Conservation (phyloP, 495 filamentous ascomycete genomes). For the Copromyces sp. region DNA sequence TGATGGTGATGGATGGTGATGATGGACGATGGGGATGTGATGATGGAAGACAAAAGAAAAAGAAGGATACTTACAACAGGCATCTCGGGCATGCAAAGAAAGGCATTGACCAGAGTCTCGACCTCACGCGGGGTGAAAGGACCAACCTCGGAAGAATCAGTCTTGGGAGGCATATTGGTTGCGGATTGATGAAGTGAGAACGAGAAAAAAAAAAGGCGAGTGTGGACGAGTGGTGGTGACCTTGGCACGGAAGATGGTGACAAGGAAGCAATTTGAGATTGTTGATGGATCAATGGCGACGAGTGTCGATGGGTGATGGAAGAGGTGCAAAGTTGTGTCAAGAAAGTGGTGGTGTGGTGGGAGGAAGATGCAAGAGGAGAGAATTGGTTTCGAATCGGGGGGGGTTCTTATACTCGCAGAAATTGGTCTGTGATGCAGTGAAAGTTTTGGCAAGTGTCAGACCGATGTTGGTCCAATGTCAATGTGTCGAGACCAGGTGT, state of each 20-base stretch:
- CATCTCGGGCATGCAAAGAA: slow-evolving; percentile 4
- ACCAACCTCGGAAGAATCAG: not conserved
- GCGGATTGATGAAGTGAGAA: not conserved
- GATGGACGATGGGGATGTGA: not conserved
- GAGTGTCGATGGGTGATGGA: not conserved
- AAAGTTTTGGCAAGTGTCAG: not conserved
- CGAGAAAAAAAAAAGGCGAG: not conserved
- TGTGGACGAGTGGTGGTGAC: not conserved
- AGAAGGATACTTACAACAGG: not conserved
- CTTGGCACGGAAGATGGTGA: not conserved
- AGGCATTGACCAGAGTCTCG: slow-evolving; percentile 3
- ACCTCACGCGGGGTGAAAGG: slow-evolving; percentile 4
- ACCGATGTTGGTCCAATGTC: not conserved
- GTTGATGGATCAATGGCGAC: not conserved
- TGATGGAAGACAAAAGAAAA: not conserved
- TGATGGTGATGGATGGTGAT: not conserved
- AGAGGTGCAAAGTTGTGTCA: not conserved
- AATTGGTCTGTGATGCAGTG: not conserved
- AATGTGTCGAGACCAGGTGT: not conserved
- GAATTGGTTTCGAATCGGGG: not conserved
- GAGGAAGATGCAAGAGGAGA: not conserved
- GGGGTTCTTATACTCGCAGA: not conserved
- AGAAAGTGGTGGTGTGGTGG: not conserved
- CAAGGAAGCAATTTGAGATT: not conserved
- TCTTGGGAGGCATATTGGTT: not conserved